Conservation (phyloP, 352 stramenopile genomes). For the Phytophthora citrophthora region DNA sequence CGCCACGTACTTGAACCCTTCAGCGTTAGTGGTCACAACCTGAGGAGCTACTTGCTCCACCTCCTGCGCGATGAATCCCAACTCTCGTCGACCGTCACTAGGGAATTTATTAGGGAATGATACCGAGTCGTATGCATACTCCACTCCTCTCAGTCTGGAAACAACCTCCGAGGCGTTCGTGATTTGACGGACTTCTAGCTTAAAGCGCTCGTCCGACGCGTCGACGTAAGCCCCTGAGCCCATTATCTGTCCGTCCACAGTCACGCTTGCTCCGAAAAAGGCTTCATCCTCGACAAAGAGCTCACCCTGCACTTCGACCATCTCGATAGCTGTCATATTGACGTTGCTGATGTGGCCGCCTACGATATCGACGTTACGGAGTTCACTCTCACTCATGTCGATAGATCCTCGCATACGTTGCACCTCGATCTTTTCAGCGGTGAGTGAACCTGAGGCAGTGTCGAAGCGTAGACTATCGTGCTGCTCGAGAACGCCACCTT, state of each 20-base stretch:
- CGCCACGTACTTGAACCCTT: conserved; percentile 90
- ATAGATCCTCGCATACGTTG: conserved; percentile 71
- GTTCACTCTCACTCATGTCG: conserved; percentile 78
- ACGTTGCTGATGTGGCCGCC: conserved; percentile 80
- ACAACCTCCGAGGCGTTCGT: conserved; percentile 52
- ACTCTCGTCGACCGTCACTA: conserved; percentile 40
- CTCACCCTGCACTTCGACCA: conserved; percentile 78
- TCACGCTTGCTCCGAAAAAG: conserved; percentile 86
- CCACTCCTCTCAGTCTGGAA: conserved; percentile 64
- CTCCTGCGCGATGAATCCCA: conserved; percentile 92
- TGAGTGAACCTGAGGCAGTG: conserved; percentile 41
- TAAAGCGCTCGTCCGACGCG: conserved; percentile 90
- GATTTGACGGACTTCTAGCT: conserved; percentile 68
- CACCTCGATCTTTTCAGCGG: conserved; percentile 51
- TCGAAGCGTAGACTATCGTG: conserved; percentile 76
- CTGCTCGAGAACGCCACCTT: conserved; percentile 66
- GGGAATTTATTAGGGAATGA: conserved; percentile 59
- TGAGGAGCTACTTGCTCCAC: conserved; percentile 83
- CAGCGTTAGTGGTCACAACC: conserved; percentile 67
- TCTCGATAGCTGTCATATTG: conserved; percentile 75
- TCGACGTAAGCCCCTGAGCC: conserved; percentile 92
- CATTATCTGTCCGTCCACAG: conserved; percentile 89
- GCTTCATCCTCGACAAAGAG: conserved; percentile 85
- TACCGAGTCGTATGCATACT: conserved; percentile 58
- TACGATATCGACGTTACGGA: conserved; percentile 72